Evolutionary conservation across 148 eudicot genomes (phyloP).

Genomic region (Rhododendron henanense): DNA sequence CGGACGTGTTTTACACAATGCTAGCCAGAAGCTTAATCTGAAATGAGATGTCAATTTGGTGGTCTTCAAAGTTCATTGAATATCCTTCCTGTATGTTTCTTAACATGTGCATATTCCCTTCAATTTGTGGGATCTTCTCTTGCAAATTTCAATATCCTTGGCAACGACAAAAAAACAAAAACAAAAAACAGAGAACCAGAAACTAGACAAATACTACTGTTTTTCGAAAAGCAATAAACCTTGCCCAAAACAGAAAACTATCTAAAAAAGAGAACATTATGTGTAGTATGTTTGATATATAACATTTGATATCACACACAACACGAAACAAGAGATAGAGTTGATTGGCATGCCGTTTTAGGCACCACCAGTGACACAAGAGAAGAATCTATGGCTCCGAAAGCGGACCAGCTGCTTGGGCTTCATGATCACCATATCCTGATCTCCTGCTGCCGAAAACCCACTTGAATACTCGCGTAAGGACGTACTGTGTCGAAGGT

Average conservation of each 20-base stretch:
- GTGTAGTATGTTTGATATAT: not conserved
- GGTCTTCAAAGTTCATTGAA: not conserved
- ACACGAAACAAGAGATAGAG: not conserved
- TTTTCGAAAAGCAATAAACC: not conserved
- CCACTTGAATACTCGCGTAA: conserved; percentile 10
- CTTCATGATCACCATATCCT: not conserved
- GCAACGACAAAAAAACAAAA: not conserved
- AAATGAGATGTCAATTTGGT: no score
- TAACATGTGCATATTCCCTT: not conserved
- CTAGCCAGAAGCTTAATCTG: no score
- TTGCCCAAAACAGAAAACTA: not conserved
- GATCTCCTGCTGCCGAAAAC: not conserved
- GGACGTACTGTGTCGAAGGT: conserved; percentile 28
- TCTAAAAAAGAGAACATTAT: no score
- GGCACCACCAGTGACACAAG: conserved; percentile 43
- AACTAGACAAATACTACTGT: not conserved
- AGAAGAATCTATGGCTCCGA: conserved; percentile 45
- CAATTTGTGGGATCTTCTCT: not conserved
- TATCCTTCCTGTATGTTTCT: not conserved
- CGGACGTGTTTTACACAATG: not conserved
- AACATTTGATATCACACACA: not conserved
- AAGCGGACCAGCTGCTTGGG: conserved; percentile 32
- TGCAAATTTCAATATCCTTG: not conserved
- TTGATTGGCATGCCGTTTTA: not conserved
- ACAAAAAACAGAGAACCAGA: not conserved